These are phyloP conservation scores for Trichoderma citrinoviride DNA, from an alignment of 2,329 filamentous ascomycete species.

Conservation along the genomic window DNA sequence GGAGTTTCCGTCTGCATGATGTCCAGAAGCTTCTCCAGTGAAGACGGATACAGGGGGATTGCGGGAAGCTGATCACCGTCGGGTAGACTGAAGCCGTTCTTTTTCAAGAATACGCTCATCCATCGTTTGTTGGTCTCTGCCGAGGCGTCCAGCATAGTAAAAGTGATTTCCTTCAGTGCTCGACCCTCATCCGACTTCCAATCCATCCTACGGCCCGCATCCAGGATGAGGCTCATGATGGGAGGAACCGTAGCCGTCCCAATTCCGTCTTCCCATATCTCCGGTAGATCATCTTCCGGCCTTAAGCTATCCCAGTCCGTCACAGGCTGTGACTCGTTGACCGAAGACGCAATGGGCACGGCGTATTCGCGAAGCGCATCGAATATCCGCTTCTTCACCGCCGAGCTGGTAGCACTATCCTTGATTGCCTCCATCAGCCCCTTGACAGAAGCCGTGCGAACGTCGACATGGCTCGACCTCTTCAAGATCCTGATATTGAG, in stretches of 20 bases:
- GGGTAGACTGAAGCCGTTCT: slow-evolving; percentile 29
- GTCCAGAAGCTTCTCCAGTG: slow-evolving; percentile 26
- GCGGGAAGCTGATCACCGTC: slow-evolving; percentile 27
- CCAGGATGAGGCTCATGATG: background rate
- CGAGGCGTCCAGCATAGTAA: slow-evolving; percentile 29
- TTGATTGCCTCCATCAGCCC: slow-evolving; percentile 31
- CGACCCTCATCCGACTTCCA: background rate
- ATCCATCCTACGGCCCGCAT: background rate
- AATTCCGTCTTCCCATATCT: background rate
- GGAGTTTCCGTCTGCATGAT: slow-evolving; percentile 19
- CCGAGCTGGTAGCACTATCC: slow-evolving; percentile 17
- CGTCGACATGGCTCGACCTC: slow-evolving; percentile 35
- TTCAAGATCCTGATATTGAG: slow-evolving; percentile 33
- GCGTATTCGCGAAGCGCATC: background rate
- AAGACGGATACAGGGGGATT: slow-evolving; percentile 26
- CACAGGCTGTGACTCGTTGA: background rate
- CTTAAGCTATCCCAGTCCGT: slow-evolving; percentile 4
- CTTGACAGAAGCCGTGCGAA: slow-evolving; percentile 31
- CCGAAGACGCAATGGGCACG: slow-evolving; percentile 1
- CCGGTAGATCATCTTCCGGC: background rate
- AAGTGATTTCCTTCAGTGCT: background rate
- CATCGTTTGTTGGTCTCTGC: slow-evolving; percentile 33
- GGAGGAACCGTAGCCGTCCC: background rate
- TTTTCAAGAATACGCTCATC: slow-evolving; percentile 34
- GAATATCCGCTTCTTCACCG: background rate